A percentile compares a stretch with the other conserved stretches of the same genome.
Evolutionary conservation across 2,329 filamentous ascomycete genomes (phyloP).

Genomic region (Sarocladium strictum): DNA sequence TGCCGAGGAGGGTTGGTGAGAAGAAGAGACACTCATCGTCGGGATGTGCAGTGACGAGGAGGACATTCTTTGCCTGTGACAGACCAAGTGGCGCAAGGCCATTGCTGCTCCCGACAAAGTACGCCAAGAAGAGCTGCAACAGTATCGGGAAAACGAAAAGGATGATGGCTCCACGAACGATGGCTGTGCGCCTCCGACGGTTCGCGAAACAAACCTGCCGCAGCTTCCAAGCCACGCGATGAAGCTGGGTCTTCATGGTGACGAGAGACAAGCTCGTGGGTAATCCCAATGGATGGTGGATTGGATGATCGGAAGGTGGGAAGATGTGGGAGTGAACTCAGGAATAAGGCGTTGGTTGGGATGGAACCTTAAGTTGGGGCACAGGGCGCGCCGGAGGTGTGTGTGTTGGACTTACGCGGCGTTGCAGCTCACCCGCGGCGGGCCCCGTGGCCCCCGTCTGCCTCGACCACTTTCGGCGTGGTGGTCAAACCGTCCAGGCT

Average conservation of each 20-base stretch:
- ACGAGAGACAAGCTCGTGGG: too few relatives aligned
- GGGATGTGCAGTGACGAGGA: conserved; percentile 32
- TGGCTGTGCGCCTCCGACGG: not conserved
- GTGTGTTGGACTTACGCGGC: conserved; percentile 1
- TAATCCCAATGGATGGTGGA: not conserved
- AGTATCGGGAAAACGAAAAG: conserved; percentile 20
- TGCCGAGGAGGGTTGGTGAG: conserved; percentile 23
- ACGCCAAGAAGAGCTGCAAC: conserved; percentile 29
- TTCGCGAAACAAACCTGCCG: not conserved
- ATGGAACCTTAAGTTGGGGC: not conserved
- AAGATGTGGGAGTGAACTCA: not conserved
- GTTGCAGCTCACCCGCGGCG: too few relatives aligned
- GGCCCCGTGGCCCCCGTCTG: not conserved
- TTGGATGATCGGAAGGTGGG: not conserved
- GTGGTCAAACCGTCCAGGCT: not conserved
- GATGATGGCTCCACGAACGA: conserved; percentile 13
- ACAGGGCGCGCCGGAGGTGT: not conserved
- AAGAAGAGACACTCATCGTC: conserved; percentile 34
- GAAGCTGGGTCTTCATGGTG: not conserved
- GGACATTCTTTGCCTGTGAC: conserved; percentile 25
- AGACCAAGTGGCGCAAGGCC: conserved; percentile 29
- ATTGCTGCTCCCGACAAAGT: conserved; percentile 28
- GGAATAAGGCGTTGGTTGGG: not conserved
- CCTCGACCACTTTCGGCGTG: not conserved
- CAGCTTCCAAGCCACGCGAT: not conserved